Evolutionary conservation across 306 rosid species (phyloP), one percentile per base, ranked within the genome.

Genomic region (Nissolia schottii): DNA sequence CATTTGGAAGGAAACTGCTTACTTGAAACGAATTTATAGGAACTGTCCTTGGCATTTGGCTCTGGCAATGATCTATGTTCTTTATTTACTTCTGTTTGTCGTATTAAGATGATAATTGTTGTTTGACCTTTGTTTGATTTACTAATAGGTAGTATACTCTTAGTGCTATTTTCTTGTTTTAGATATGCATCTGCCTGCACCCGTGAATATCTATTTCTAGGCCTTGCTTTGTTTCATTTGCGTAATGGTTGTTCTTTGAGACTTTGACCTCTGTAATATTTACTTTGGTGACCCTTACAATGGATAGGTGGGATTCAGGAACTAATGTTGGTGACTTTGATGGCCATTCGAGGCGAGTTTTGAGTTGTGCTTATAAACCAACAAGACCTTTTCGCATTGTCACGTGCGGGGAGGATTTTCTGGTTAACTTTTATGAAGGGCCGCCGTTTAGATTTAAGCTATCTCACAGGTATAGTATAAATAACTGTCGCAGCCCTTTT

Each of bases 251-350:
- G 11, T 64, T 15, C 7, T 23, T 64, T 14, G n/a, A n/a, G n/a
- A n/a, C 5, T 23, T 12, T 37, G 24, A 12, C 10, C 40, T 58
- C 20, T 19, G 16, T 24, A 11, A 37, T 37, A n/a, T 14, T 57
- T 43, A 43, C 46, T 19, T 7, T 19, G 9, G 15, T 62, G 12
- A 69, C 63, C 40, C 70, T 15, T 61, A 9, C 41, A 5, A 51
- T 77, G 54, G 24, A 66, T 77, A 92, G 99, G 95, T 94, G 97
- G 96, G 99, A 94, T 82, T 89, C 96, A 0, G 97, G 97, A 19
- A 86, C 98, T 1, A 93, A 92, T 23, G 94, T 93, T n/a, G 97
- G 98, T 19, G 98, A 93, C 69, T 93, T 93, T 54, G 98, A 93
- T 74, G 98, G 98, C 28, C 98, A 94, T 57, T 94, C 98, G 4